A percentile compares a stretch with the other conserved stretches of the same genome.
Conservation (phyloP, 2,329 filamentous ascomycete genomes). For the Clonostachys rhizophaga region DNA sequence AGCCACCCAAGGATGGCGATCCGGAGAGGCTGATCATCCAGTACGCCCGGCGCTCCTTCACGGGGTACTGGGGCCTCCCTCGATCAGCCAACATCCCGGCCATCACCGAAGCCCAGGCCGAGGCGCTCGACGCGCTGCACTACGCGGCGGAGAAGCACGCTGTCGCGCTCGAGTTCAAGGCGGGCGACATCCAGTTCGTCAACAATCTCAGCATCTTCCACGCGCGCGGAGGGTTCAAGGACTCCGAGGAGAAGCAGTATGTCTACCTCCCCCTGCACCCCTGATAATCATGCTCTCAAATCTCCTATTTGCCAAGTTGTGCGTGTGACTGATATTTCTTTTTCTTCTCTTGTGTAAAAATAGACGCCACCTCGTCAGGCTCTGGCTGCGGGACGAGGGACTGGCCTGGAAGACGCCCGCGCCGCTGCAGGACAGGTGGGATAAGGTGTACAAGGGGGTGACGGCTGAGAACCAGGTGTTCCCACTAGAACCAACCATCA, state of each 20-base stretch:
- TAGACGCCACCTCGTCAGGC: conserved; percentile 40
- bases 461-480: conserved; percentile 47
- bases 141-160: conserved; percentile 40
- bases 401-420: conserved; percentile 42
- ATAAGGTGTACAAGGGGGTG: conserved; percentile 46
- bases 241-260: conserved; percentile 36
- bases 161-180: conserved; percentile 37
- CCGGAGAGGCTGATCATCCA: conserved; percentile 55
- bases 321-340: too few species aligned
- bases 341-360: background rate
- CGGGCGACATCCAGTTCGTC: conserved; percentile 48
- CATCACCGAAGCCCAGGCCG: conserved; percentile 46
- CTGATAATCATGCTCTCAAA: background rate
- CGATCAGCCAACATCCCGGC: conserved; percentile 50
- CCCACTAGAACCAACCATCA: conserved; percentile 43
- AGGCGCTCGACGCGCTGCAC: conserved; percentile 46
- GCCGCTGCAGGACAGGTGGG: conserved; percentile 40
- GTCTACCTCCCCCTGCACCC: conserved; percentile 8
- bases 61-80: conserved; percentile 50
- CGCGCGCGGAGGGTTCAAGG: conserved; percentile 41
- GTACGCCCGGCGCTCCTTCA: conserved; percentile 55
- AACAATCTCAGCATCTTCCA: conserved; percentile 53
- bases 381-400: conserved; percentile 46
- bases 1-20: conserved; percentile 33
- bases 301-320: too few species aligned